A percentile compares a stretch with the other conserved stretches of the same genome.
These are phyloP conservation scores for Aspergillus proliferans DNA, from an alignment of 2,329 filamentous ascomycete genomes.

Conservation along the genomic window DNA sequence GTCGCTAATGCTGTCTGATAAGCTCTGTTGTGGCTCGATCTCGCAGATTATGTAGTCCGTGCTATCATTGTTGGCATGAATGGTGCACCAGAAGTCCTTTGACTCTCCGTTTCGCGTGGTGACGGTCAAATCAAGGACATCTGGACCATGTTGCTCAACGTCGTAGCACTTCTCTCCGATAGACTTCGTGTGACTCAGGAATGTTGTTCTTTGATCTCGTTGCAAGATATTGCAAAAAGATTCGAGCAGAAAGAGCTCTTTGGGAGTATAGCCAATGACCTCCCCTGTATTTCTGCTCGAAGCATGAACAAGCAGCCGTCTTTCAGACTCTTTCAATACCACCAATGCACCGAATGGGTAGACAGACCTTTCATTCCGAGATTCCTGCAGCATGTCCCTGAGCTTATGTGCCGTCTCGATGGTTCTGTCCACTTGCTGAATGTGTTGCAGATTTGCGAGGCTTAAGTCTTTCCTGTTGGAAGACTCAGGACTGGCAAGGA, in stretches of 20 bases:
- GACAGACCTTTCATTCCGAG: conserved; percentile 66
- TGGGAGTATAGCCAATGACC: conserved; percentile 68
- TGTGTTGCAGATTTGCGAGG: background rate
- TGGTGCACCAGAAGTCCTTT: conserved; percentile 76
- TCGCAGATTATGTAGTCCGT: conserved; percentile 73
- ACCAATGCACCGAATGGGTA: conserved; percentile 73
- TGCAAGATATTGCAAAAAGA: conserved; percentile 79
- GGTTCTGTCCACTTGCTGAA: background rate
- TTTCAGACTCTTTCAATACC: conserved; percentile 61
- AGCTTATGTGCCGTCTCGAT: background rate
- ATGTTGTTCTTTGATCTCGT: conserved; percentile 70
- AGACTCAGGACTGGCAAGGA: background rate
- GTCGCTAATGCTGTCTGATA: background rate
- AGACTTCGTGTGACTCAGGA: conserved; percentile 77
- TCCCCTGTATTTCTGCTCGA: conserved; percentile 71
- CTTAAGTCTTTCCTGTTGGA: background rate
- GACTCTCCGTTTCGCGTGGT: conserved; percentile 48
- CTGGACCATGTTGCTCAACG: conserved; percentile 65
- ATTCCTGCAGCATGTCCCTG: background rate
- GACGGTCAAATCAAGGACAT: conserved; percentile 73
- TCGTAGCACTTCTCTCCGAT: conserved; percentile 73
- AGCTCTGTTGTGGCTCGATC: conserved; percentile 57
- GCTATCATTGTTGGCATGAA: conserved; percentile 65
- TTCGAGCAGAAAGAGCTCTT: conserved; percentile 63
- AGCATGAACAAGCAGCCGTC: conserved; percentile 60